Evolutionary conservation across 148 eudicot species (phyloP).

Genomic region (Rhododendron simsii): DNA sequence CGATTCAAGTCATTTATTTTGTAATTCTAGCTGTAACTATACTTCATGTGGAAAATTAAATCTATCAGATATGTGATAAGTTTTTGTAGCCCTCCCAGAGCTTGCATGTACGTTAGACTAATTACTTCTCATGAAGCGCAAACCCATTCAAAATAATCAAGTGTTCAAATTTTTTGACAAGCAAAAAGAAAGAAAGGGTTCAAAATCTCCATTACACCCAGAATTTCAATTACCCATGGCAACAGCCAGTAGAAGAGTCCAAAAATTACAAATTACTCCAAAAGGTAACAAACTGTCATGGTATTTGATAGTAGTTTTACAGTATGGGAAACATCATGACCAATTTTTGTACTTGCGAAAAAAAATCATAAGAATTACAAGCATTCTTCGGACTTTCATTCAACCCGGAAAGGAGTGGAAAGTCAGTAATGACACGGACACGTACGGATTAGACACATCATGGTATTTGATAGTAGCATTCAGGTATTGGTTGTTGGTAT

Average conservation of each 20-base stretch:
- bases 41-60: no score
- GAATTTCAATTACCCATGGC: background rate
- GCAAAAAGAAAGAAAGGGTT: no score
- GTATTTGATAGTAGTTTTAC: background rate
- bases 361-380: background rate
- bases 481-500: background rate
- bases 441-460: no score
- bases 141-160: background rate
- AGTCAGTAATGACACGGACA: background rate
- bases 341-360: background rate
- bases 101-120: no score
- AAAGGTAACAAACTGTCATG: background rate
- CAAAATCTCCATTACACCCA: no score
- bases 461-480: background rate
- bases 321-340: background rate
- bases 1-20: no score
- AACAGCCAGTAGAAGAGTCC: background rate
- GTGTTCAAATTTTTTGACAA: background rate
- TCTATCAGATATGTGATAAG: no score
- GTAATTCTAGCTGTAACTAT: no score
- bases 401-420: background rate
- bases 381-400: background rate
- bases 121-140: no score
- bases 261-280: no score
- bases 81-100: no score